A percentile compares a stretch with the other conserved stretches of the same genome.
These are phyloP conservation scores for Agrocybe chaxingu DNA, from an alignment of 768 basidiomycete genomes.

Conservation along the genomic window DNA sequence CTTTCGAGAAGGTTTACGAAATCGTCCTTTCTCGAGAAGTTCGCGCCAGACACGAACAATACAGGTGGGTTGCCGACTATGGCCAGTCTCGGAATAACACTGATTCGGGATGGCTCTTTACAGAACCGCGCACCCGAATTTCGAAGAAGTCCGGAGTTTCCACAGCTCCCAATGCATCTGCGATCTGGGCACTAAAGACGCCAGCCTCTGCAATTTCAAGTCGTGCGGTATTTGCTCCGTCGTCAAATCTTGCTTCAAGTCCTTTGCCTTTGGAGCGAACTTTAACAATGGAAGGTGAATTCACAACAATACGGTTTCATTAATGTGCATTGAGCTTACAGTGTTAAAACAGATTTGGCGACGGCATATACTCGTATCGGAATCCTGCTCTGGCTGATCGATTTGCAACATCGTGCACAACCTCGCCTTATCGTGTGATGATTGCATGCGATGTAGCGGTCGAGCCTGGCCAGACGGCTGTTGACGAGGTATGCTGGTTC, in stretches of 20 bases:
- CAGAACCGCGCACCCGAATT: slow-evolving; percentile 31
- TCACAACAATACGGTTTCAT: not conserved
- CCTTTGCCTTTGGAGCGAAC: slow-evolving; percentile 54
- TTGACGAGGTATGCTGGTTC: slow-evolving; percentile 25
- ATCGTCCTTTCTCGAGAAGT: slow-evolving; percentile 38
- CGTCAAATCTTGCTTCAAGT: slow-evolving; percentile 54
- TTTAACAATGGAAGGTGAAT: slow-evolving; percentile 58
- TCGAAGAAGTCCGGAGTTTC: slow-evolving; percentile 50
- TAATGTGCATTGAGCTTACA: not conserved
- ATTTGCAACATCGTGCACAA: slow-evolving; percentile 25
- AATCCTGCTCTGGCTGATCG: slow-evolving; percentile 57
- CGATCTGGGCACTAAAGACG: slow-evolving; percentile 56
- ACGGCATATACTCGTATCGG: slow-evolving; percentile 61
- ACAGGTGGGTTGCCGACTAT: slow-evolving; percentile 34
- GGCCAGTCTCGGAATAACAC: not conserved
- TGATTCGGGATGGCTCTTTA: slow-evolving; percentile 3
- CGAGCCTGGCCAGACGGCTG: slow-evolving; percentile 28
- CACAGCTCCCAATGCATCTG: slow-evolving; percentile 68
- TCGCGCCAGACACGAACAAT: slow-evolving; percentile 44
- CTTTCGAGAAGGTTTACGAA: slow-evolving; percentile 57
- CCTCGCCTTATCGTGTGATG: slow-evolving; percentile 49
- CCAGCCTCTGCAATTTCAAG: slow-evolving; percentile 49
- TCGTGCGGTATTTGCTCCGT: slow-evolving; percentile 67
- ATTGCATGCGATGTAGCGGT: slow-evolving; percentile 58
- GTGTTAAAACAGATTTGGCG: slow-evolving; percentile 41